Evolutionary conservation across 176 grass and related monocot genomes (phyloP).

Genomic region (Musa acuminata): DNA sequence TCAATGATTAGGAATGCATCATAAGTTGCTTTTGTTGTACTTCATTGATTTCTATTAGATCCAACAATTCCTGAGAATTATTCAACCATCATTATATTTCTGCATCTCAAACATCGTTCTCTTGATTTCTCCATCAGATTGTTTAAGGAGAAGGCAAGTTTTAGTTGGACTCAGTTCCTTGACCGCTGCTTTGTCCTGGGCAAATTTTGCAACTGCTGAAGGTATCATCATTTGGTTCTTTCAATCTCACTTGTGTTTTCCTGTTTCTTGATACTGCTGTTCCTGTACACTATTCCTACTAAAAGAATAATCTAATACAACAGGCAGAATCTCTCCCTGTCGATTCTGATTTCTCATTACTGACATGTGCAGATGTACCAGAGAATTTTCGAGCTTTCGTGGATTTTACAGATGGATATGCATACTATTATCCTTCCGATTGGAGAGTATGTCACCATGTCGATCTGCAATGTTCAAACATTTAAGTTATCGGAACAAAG

Average conservation of each 20-base stretch:
- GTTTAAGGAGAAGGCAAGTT: conserved; percentile 45
- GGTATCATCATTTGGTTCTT: conserved; percentile 29
- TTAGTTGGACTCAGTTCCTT: conserved; percentile 54
- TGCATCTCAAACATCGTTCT: neutral
- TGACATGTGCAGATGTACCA: conserved; percentile 40
- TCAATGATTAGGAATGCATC: too few relatives aligned
- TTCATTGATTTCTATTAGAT: too few relatives aligned
- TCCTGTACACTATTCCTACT: too few relatives aligned
- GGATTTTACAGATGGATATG: conserved; percentile 71
- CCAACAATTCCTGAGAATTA: too few relatives aligned
- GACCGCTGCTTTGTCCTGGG: conserved; percentile 28
- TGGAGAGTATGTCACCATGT: conserved; percentile 59
- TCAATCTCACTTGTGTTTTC: neutral
- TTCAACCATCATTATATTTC: too few relatives aligned
- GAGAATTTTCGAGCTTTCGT: conserved; percentile 67
- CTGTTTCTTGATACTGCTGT: neutral
- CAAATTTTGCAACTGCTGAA: conserved; percentile 52
- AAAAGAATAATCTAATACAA: too few relatives aligned
- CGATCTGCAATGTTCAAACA: neutral
- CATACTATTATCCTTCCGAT: conserved; percentile 72
- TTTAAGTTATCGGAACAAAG: neutral
- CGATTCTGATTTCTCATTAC: conserved; percentile 25
- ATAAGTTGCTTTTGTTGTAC: too few relatives aligned
- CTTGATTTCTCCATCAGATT: conserved; percentile 27
- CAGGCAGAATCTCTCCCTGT: neutral